Conservation (phyloP, 1,139 yeast genomes). For the Yamadazyma siamensis region DNA sequence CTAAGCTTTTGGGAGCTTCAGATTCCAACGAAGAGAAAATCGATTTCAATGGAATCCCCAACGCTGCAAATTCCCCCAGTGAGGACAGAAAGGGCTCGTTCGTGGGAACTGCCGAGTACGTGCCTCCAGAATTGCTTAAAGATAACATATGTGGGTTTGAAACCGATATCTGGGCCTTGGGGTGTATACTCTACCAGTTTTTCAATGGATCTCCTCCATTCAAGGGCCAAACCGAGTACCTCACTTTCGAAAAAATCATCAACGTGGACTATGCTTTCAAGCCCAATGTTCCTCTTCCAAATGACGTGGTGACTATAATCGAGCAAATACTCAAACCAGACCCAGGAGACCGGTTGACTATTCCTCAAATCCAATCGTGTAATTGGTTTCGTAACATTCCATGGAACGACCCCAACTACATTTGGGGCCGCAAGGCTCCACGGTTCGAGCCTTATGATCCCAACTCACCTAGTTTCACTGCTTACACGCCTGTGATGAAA, state of each 20-base stretch:
- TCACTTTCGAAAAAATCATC: constrained; percentile 90
- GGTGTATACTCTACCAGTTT: constrained; percentile 90
- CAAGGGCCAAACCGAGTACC: constrained; percentile 91
- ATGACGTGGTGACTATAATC: constrained; percentile 59
- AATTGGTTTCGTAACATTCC: constrained; percentile 40
- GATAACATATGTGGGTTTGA: constrained; percentile 83
- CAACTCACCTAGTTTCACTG: constrained; percentile 22
- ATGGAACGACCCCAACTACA: constrained; percentile 41
- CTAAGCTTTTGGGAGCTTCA: constrained; percentile 61
- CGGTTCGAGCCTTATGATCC: constrained; percentile 54
- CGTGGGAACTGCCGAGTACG: constrained; percentile 63
- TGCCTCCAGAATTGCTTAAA: constrained; percentile 87
- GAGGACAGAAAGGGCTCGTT: constrained; percentile 66
- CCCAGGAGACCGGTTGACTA: constrained; percentile 29
- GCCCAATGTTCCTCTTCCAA: constrained; percentile 68
- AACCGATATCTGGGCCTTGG: constrained; percentile 95
- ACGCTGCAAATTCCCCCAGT: constrained; percentile 10
- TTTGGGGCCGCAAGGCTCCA: constrained; percentile 48
- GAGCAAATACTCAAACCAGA: constrained; percentile 60
- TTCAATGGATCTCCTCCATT: constrained; percentile 95
- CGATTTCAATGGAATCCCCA: constrained; percentile 30
- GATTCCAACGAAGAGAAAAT: constrained; percentile 33
- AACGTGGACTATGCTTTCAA: constrained; percentile 79
- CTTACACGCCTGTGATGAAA: constrained; percentile 35
- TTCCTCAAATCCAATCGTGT: constrained; percentile 33